Evolutionary conservation across 148 eudicot species (phyloP).

Genomic region (Cornus florida): DNA sequence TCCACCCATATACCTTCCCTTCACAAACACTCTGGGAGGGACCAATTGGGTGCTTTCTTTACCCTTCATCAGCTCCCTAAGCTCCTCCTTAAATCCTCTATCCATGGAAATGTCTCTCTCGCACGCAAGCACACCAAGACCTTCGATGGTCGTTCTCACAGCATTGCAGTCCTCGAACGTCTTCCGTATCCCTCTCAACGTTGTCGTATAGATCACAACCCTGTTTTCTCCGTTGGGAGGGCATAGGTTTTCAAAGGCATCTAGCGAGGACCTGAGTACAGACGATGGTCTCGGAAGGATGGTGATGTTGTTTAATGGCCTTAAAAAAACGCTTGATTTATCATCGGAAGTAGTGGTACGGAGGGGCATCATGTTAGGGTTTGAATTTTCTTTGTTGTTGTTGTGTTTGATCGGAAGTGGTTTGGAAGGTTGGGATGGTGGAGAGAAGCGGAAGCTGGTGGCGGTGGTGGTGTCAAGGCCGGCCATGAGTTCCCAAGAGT

Average conservation of each 20-base stretch:
- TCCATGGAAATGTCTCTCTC: constrained; percentile 96
- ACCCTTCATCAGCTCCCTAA: constrained; percentile 49
- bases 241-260: constrained; percentile 49
- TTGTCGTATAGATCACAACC: constrained; percentile 69
- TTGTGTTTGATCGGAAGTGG: constrained; percentile 14
- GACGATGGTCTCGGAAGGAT: background rate
- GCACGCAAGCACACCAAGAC: constrained; percentile 37
- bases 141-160: constrained; percentile 54
- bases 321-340: constrained; percentile 3
- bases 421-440: constrained; percentile 13
- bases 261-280: constrained; percentile 17
- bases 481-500: constrained; percentile 93
- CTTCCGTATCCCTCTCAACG: constrained; percentile 64
- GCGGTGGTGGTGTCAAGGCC: constrained; percentile 63
- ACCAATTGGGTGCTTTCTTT: constrained; percentile 28
- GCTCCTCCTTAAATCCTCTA: constrained; percentile 65
- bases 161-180: constrained; percentile 79
- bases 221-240: constrained; percentile 67
- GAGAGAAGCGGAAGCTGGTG: constrained; percentile 53
- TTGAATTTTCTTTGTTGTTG: constrained; percentile 38
- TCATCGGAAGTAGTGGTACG: background rate
- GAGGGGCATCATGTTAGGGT: constrained; percentile 30
- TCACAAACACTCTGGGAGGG: constrained; percentile 72
- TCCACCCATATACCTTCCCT: constrained; percentile 75
- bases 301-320: background rate